These are phyloP conservation scores for Ilyonectria sp. DNA, from an alignment of 2,329 filamentous ascomycete species.

Conservation along the genomic window DNA sequence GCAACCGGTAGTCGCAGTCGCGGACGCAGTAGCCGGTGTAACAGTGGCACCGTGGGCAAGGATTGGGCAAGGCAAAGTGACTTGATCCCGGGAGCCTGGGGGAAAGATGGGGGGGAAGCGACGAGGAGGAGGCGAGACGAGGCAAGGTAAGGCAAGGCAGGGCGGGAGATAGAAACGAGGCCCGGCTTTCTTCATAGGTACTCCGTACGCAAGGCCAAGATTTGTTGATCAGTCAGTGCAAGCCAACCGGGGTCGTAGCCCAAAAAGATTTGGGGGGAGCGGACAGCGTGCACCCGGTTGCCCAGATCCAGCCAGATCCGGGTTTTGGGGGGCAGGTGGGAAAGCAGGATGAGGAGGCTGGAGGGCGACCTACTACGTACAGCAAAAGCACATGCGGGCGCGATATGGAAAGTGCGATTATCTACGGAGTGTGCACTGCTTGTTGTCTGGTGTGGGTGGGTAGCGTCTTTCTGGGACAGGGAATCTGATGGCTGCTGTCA, in stretches of 20 bases:
- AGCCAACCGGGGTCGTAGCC: background rate
- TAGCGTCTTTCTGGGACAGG: background rate
- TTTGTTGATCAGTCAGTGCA: background rate
- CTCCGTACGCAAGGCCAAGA: background rate
- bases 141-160: background rate
- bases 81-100: background rate
- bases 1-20: conserved; percentile 1
- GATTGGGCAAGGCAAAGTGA: background rate
- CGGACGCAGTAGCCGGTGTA: conserved; percentile 36
- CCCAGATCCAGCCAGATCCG: conserved; percentile 12
- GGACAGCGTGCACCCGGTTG: background rate
- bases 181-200: background rate
- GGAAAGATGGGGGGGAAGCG: conserved; percentile 1
- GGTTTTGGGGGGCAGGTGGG: background rate
- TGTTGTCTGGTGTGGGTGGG: conserved; percentile 10
- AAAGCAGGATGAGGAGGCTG: background rate
- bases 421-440: background rate
- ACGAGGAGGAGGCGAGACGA: background rate
- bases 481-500: background rate
- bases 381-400: background rate
- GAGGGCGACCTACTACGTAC: background rate
- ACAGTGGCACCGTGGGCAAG: conserved; percentile 16
- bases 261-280: background rate
- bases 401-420: background rate
- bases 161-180: conserved; percentile 8